phyloP scores from a whole-genome alignment of 208 protist genomes.

The Trypanosoma platydactyli region DNA sequence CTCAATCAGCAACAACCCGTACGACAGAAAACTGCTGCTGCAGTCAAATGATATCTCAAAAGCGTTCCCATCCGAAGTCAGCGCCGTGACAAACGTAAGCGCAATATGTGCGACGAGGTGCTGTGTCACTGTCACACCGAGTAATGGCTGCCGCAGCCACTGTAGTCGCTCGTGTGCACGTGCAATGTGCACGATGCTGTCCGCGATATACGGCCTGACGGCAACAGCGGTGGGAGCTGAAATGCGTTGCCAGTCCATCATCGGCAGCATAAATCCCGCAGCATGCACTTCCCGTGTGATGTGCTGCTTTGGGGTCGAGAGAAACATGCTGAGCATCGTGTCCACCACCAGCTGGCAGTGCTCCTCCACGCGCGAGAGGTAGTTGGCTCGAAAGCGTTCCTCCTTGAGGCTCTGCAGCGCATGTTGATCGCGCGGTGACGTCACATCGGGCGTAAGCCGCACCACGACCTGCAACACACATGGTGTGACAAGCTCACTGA shows the following conservation, averaged over 20 bases:
- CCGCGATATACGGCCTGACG: conserved; percentile 81
- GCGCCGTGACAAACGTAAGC: conserved; percentile 53
- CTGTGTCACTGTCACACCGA: conserved; percentile 75
- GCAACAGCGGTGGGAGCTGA: conserved; percentile 49
- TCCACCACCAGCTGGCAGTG: conserved; percentile 84
- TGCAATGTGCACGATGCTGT: conserved; percentile 72
- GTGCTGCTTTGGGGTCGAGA: conserved; percentile 63
- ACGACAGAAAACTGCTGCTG: conserved; percentile 62
- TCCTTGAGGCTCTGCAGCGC: conserved; percentile 26
- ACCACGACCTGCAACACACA: conserved; percentile 69
- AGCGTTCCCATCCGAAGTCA: conserved; percentile 66
- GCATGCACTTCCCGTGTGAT: conserved; percentile 66
- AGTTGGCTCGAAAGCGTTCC: conserved; percentile 43
- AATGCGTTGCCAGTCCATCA: conserved; percentile 86
- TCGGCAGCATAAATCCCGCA: conserved; percentile 60
- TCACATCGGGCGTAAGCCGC: conserved; percentile 35
- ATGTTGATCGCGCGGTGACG: conserved; percentile 30
- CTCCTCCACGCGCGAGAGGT: conserved; percentile 70
- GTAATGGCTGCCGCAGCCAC: conserved; percentile 66
- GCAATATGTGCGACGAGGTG: conserved; percentile 72
- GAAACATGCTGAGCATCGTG: conserved; percentile 77
- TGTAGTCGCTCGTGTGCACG: conserved; percentile 69
- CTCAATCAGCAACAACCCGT: conserved; percentile 75
- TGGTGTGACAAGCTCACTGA: conserved; percentile 65
- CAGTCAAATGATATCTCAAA: conserved; percentile 84